phyloP scores from a whole-genome alignment of 2,329 filamentous ascomycete species.

The Endoconidiophora polonica region DNA sequence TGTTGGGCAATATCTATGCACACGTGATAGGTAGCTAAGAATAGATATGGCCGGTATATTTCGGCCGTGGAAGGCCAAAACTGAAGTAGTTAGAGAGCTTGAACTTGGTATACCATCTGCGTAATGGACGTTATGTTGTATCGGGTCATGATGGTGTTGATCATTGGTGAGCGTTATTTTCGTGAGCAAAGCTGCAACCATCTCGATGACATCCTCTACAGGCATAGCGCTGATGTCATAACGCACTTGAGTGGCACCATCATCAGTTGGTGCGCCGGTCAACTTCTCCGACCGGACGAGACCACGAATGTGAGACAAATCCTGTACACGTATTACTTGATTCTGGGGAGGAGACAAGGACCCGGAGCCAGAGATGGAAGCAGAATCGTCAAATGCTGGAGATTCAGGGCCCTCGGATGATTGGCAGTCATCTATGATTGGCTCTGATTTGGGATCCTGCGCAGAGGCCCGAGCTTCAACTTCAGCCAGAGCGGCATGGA shows the following conservation, averaged over 20 bases:
- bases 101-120: neutral
- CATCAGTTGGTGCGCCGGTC: conserved; percentile 22
- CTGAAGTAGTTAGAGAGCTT: conserved; percentile 29
- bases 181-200: conserved; percentile 89
- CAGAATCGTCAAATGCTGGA: neutral
- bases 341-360: conserved; percentile 13
- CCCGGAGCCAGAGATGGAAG: neutral
- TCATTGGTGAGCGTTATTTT: conserved; percentile 98
- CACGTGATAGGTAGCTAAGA: conserved; percentile 82
- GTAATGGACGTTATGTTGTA: conserved; percentile 55
- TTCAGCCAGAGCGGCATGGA: neutral
- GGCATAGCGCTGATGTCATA: conserved; percentile 98
- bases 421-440: no score
- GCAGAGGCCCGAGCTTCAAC: neutral
- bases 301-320: conserved; percentile 79
- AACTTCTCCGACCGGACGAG: conserved; percentile 66
- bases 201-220: conserved; percentile 92
- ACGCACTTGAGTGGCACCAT: conserved; percentile 31
- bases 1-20: conserved; percentile 97
- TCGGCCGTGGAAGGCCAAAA: conserved; percentile 93
- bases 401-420: neutral
- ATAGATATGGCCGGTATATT: conserved; percentile 97
- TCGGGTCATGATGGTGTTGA: conserved; percentile 64
- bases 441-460: neutral
- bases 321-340: conserved; percentile 61